Evolutionary conservation across 2,329 filamentous ascomycete genomes (phyloP).

Genomic region (Aspergillus thermomutatus): DNA sequence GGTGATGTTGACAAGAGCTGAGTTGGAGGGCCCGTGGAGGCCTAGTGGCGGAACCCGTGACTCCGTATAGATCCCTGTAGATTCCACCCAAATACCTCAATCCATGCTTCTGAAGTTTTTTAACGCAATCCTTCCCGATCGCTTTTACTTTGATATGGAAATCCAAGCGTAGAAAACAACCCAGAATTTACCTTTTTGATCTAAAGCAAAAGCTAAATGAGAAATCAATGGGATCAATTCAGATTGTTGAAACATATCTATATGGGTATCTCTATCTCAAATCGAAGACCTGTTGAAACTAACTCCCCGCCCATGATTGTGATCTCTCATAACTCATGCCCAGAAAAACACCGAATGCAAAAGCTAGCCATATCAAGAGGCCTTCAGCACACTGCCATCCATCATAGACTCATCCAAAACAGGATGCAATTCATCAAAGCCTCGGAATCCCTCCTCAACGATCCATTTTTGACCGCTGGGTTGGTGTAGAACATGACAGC

Average conservation of each 20-base stretch:
- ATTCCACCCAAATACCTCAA: background rate
- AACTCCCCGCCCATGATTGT: background rate
- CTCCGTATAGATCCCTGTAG: background rate
- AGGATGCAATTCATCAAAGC: conserved; percentile 56
- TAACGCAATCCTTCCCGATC: background rate
- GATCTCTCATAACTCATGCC: conserved; percentile 4
- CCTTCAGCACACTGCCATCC: conserved; percentile 7
- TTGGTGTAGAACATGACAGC: conserved; percentile 73
- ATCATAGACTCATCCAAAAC: conserved; percentile 17
- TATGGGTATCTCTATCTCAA: conserved; percentile 13
- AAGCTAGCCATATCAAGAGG: background rate
- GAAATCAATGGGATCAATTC: background rate
- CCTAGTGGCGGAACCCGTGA: conserved; percentile 11
- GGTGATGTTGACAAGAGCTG: conserved; percentile 6
- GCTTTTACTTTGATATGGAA: background rate
- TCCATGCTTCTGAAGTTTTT: background rate
- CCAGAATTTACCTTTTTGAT: background rate
- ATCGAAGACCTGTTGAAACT: conserved; percentile 3
- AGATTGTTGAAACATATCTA: conserved; percentile 5
- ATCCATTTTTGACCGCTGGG: conserved; percentile 66
- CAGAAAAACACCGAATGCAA: background rate
- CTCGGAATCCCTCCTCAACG: conserved; percentile 83
- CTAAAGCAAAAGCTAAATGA: background rate
- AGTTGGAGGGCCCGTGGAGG: conserved; percentile 1
- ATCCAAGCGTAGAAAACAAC: no score